Percentiles rank a stretch among this genome's conserved stretches.
Evolutionary conservation across 208 protist genomes (phyloP).

Genomic region (Crithidia brevicula): DNA sequence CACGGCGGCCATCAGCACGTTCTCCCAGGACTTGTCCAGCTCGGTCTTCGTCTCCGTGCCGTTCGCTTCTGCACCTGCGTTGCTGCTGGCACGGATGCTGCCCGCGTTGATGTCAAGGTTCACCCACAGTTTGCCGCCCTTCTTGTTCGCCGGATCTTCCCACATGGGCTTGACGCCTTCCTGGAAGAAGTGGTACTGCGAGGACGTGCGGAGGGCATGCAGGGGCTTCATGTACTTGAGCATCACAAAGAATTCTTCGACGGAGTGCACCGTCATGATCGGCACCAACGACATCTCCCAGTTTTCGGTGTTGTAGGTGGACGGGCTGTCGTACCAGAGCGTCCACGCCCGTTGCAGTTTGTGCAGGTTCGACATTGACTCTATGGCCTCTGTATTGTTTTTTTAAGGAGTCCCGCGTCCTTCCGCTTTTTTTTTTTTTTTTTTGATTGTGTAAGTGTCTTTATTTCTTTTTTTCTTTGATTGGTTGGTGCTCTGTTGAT

Average conservation of each 20-base stretch:
- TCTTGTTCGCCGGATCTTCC: slow-evolving; percentile 90
- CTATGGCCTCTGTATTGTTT: no score
- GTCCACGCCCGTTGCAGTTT: slow-evolving; percentile 74
- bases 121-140: slow-evolving; percentile 79
- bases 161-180: slow-evolving; percentile 92
- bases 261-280: slow-evolving; percentile 78
- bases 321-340: slow-evolving; percentile 87
- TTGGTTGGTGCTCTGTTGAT: no score
- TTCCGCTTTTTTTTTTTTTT: slow-evolving; percentile 19
- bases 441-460: neutral
- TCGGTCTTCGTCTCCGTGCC: slow-evolving; percentile 42
- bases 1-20: slow-evolving; percentile 79
- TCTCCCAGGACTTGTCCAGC: slow-evolving; percentile 79
- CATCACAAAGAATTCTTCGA: slow-evolving; percentile 91
- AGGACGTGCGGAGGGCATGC: slow-evolving; percentile 73
- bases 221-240: slow-evolving; percentile 86
- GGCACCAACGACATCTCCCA: slow-evolving; percentile 82
- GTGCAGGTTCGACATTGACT: slow-evolving; percentile 36
- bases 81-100: slow-evolving; percentile 16
- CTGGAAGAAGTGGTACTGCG: slow-evolving; percentile 93
- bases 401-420: no score
- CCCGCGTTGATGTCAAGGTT: slow-evolving; percentile 51
- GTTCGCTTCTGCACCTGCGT: slow-evolving; percentile 9
- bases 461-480: neutral
- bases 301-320: slow-evolving; percentile 74